phyloP scores from a whole-genome alignment of 805 yeast genomes.

The Lipomyces yamanashiensis region DNA sequence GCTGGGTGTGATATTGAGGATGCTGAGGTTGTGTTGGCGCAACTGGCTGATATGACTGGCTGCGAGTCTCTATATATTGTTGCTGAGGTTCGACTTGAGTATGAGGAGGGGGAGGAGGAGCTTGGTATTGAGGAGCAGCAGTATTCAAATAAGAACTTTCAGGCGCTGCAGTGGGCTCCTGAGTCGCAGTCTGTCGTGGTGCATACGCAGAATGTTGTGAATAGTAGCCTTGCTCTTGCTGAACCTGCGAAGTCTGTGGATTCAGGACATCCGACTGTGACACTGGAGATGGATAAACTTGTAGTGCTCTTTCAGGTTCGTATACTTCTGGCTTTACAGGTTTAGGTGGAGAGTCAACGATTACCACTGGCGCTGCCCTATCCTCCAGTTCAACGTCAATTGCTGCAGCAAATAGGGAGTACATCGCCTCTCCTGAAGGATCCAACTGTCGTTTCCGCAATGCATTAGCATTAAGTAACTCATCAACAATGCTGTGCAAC shows the following conservation, averaged over 20 bases:
- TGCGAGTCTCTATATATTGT: neutral
- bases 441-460: slow-evolving; percentile 4
- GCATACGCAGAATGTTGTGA: neutral
- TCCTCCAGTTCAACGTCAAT: slow-evolving; percentile 5
- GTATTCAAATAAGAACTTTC: too few relatives aligned
- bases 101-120: neutral
- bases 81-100: neutral
- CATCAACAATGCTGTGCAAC: slow-evolving; percentile 1
- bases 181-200: neutral
- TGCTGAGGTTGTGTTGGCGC: neutral
- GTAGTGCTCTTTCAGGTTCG: neutral
- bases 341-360: neutral
- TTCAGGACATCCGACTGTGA: neutral
- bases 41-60: neutral
- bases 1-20: neutral
- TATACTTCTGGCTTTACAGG: neutral
- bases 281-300: neutral
- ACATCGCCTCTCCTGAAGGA: slow-evolving; percentile 7
- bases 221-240: neutral
- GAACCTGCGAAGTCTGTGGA: neutral
- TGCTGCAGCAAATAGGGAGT: slow-evolving; percentile 5
- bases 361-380: neutral
- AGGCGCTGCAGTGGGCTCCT: too few relatives aligned
- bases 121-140: neutral
- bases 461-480: slow-evolving; percentile 8